These are phyloP conservation scores for Pyrenophora seminiperda DNA, from an alignment of 2,329 filamentous ascomycete genomes.

Conservation along the genomic window DNA sequence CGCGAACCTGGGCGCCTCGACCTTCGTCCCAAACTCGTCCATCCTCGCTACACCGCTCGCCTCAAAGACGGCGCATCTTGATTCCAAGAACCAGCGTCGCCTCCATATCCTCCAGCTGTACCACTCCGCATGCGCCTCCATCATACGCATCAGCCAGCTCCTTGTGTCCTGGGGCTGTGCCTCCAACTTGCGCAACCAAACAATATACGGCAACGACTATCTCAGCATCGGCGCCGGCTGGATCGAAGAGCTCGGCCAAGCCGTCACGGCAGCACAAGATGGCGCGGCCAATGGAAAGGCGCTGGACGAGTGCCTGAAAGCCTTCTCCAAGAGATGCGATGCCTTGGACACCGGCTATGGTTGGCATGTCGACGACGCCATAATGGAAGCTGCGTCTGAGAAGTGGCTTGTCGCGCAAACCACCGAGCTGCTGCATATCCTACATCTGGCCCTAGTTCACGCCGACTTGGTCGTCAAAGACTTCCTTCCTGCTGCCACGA, in stretches of 20 bases:
- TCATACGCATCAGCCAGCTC: slow-evolving; percentile 45
- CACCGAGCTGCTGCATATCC: slow-evolving; percentile 72
- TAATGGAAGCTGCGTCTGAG: slow-evolving; percentile 62
- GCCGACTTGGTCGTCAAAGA: slow-evolving; percentile 58
- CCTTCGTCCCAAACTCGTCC: slow-evolving; percentile 52
- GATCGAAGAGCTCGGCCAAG: slow-evolving; percentile 43
- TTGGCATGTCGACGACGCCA: slow-evolving; percentile 55
- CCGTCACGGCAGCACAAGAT: slow-evolving; percentile 38
- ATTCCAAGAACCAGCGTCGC: slow-evolving; percentile 65
- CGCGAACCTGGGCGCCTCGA: slow-evolving; percentile 63
- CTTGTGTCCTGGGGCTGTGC: slow-evolving; percentile 44
- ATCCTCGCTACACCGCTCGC: slow-evolving; percentile 39
- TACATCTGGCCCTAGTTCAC: slow-evolving; percentile 75
- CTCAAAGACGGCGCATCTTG: slow-evolving; percentile 53
- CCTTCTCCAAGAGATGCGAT: slow-evolving; percentile 56
- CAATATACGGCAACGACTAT: slow-evolving; percentile 37
- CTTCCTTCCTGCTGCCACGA: slow-evolving; percentile 38
- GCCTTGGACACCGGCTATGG: slow-evolving; percentile 50
- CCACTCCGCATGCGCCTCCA: slow-evolving; percentile 70
- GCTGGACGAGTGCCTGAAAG: slow-evolving; percentile 52
- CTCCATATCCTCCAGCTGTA: slow-evolving; percentile 73
- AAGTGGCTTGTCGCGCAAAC: slow-evolving; percentile 68
- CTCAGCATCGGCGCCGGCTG: slow-evolving; percentile 37
- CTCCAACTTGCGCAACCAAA: slow-evolving; percentile 33
- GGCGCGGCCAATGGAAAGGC: slow-evolving; percentile 30